Evolutionary conservation across 2,329 filamentous ascomycete genomes (phyloP).

Genomic region (Rutstroemia sp.): DNA sequence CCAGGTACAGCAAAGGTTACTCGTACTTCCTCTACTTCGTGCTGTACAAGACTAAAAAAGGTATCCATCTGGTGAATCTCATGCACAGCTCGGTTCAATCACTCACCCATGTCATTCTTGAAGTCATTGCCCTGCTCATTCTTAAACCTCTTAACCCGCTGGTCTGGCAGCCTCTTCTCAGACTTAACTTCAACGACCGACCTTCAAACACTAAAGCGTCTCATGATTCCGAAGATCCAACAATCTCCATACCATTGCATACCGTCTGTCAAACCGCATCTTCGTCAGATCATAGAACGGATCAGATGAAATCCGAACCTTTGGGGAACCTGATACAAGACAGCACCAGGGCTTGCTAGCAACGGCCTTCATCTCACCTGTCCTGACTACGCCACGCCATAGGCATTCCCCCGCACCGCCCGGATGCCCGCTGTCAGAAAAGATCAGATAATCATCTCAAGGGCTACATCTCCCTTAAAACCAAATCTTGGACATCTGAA

Average conservation of each 20-base stretch:
- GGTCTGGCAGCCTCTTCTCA: background rate
- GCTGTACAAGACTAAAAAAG: too few species aligned
- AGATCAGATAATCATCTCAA: constrained; percentile 44
- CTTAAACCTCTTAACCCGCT: constrained; percentile 8
- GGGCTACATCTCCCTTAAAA: constrained; percentile 38
- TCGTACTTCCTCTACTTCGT: too few species aligned
- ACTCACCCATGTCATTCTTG: background rate
- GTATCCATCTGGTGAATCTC: background rate
- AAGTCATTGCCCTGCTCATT: constrained; percentile 5
- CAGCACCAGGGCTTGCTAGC: background rate
- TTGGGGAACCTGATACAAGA: constrained; percentile 1
- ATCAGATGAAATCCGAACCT: constrained; percentile 4
- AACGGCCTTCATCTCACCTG: constrained; percentile 1
- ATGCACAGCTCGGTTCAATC: too few species aligned
- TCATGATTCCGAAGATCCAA: constrained; percentile 3
- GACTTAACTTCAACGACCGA: background rate
- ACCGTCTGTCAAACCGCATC: background rate
- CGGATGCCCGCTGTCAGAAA: constrained; percentile 47
- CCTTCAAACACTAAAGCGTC: constrained; percentile 4
- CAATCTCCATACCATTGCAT: background rate
- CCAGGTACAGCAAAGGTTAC: too few species aligned
- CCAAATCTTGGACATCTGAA: constrained; percentile 31
- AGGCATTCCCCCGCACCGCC: constrained; percentile 27
- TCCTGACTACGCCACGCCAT: background rate
- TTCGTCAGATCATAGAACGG: background rate